phyloP scores from a whole-genome alignment of 2,329 filamentous ascomycete species.

The Claviceps maximensis region DNA sequence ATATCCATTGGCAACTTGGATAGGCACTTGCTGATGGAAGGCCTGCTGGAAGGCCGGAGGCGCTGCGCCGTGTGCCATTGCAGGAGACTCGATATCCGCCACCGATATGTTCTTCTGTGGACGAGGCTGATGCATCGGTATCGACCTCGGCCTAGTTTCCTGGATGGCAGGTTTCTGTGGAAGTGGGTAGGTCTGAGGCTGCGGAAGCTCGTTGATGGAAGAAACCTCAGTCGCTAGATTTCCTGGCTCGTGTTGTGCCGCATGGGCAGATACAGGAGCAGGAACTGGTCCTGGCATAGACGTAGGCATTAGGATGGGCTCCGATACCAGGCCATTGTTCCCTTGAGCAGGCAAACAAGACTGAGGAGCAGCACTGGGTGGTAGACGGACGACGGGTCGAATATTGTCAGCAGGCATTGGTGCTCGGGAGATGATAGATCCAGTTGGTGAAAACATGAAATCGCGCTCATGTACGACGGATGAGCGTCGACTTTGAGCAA shows the following conservation, averaged over 20 bases:
- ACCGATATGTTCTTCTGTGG: conserved; percentile 92
- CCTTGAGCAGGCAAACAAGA: conserved; percentile 15
- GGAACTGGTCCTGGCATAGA: background rate
- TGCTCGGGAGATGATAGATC: conserved; percentile 60
- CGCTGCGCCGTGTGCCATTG: conserved; percentile 30
- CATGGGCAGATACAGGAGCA: background rate
- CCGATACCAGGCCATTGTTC: background rate
- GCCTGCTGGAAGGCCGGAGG: conserved; percentile 76
- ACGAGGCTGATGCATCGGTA: conserved; percentile 84
- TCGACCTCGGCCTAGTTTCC: conserved; percentile 36
- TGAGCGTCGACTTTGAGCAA: conserved; percentile 79
- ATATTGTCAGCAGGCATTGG: conserved; percentile 45
- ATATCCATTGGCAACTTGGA: conserved; percentile 49
- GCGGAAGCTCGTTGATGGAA: conserved; percentile 39
- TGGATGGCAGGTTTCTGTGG: conserved; percentile 45
- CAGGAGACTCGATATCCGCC: conserved; percentile 80
- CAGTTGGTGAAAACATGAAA: conserved; percentile 65
- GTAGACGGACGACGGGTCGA: conserved; percentile 71
- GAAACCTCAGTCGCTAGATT: conserved; percentile 12
- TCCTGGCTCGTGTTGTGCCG: conserved; percentile 8
- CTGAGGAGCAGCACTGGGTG: conserved; percentile 43
- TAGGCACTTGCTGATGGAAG: conserved; percentile 88
- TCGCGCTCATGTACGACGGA: conserved; percentile 59
- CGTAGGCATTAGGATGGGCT: background rate
- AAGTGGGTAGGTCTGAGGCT: conserved; percentile 44